Conservation (phyloP, 495 filamentous ascomycete genomes). For the Aspergillus nanangensis region DNA sequence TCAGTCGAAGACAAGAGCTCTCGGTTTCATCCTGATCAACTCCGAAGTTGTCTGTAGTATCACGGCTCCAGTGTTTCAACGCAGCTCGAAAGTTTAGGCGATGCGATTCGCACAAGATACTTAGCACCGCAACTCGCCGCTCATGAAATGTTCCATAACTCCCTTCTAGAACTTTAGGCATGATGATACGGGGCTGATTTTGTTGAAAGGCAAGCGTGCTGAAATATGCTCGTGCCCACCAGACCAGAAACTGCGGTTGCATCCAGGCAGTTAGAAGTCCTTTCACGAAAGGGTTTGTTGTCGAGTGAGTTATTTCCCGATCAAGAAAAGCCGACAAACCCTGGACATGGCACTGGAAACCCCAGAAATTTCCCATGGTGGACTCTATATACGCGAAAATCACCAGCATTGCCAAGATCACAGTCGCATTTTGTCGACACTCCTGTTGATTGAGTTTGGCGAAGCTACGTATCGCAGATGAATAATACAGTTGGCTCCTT, state of each 20-base stretch:
- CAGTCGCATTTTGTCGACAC: conserved; percentile 2
- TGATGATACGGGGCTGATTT: conserved; percentile 5
- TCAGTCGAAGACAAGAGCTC: conserved; percentile 1
- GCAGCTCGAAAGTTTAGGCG: conserved; percentile 15
- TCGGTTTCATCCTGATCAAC: background rate
- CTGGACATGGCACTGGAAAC: conserved; percentile 21
- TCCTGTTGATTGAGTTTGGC: conserved; percentile 6
- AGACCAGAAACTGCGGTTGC: conserved; percentile 18
- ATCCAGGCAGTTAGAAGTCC: conserved; percentile 21
- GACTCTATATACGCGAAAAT: conserved; percentile 25
- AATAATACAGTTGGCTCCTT: conserved; percentile 24
- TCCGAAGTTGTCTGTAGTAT: background rate
- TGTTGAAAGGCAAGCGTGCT: conserved; percentile 15
- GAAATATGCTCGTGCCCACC: conserved; percentile 27
- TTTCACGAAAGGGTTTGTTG: background rate
- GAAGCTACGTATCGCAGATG: conserved; percentile 17
- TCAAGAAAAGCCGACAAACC: conserved; percentile 10
- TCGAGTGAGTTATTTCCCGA: background rate
- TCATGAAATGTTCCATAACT: conserved; percentile 9
- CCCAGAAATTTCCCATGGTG: conserved; percentile 25
- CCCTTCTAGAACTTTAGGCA: conserved; percentile 8
- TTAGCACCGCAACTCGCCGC: conserved; percentile 16
- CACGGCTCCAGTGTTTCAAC: conserved; percentile 13
- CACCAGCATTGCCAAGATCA: conserved; percentile 12
- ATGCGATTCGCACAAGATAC: conserved; percentile 29